Percentiles rank a stretch among this genome's conserved stretches.
Evolutionary conservation across 108 stramenopile genomes (phyloP).

Genomic region (Chaetoceros muelleri): DNA sequence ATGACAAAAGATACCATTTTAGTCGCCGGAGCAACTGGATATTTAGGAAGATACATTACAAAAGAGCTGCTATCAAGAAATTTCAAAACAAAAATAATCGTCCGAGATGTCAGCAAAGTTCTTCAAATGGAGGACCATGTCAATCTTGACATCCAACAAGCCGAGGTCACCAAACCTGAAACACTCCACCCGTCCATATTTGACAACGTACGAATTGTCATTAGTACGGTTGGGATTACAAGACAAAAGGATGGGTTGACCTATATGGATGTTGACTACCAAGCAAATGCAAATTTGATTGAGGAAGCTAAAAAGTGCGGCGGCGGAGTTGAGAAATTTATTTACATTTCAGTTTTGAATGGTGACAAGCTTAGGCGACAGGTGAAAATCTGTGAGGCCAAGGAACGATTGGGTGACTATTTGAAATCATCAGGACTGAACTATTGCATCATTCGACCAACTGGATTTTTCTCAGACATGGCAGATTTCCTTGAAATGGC

Average conservation of each 20-base stretch:
- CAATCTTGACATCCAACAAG: neutral
- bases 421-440: neutral
- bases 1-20: conserved; percentile 4
- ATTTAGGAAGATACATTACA: conserved; percentile 5
- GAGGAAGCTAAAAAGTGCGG: conserved; percentile 9
- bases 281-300: conserved; percentile 8
- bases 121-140: neutral
- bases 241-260: conserved; percentile 10
- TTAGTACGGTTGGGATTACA: conserved; percentile 8
- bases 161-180: conserved; percentile 7
- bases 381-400: no score
- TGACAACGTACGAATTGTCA: conserved; percentile 3
- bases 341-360: no score
- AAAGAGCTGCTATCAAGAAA: neutral
- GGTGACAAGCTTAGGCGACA: no score
- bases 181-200: conserved; percentile 5
- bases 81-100: neutral
- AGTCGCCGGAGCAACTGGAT: conserved; percentile 8
- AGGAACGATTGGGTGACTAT: neutral
- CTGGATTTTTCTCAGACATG: conserved; percentile 13
- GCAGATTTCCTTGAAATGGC: conserved; percentile 9
- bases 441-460: conserved; percentile 2
- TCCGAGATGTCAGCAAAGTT: neutral
- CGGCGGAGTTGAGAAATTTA: no score
- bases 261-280: conserved; percentile 10